Conservation (phyloP, 495 filamentous ascomycete species). For the Aspergillus campestris region DNA sequence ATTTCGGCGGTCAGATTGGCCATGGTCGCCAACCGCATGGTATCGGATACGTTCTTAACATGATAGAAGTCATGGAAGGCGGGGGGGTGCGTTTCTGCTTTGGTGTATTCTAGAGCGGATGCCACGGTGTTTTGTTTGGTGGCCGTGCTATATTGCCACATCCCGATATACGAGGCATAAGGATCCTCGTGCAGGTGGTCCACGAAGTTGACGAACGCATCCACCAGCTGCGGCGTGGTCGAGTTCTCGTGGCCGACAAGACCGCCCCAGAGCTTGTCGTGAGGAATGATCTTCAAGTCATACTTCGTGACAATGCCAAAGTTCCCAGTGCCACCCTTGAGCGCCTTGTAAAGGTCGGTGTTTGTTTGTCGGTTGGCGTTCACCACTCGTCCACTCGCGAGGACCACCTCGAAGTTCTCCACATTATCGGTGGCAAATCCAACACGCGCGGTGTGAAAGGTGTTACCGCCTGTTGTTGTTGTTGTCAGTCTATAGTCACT, state of each 20-base stretch:
- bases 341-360: constrained; percentile 42
- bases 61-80: constrained; percentile 9
- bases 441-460: constrained; percentile 31
- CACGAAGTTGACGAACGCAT: constrained; percentile 2
- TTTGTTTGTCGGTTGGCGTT: constrained; percentile 35
- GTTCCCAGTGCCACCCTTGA: constrained; percentile 48
- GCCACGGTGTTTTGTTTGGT: constrained; percentile 8
- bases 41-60: constrained; percentile 7
- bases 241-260: constrained; percentile 6
- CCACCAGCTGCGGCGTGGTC: background rate
- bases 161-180: constrained; percentile 7
- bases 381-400: constrained; percentile 39
- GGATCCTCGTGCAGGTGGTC: constrained; percentile 3
- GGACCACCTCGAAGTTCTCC: constrained; percentile 43
- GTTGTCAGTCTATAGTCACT: background rate
- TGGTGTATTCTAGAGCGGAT: constrained; percentile 13
- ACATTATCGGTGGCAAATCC: constrained; percentile 43
- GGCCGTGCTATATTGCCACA: constrained; percentile 12
- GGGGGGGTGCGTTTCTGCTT: constrained; percentile 7
- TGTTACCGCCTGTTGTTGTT: constrained; percentile 23
- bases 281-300: constrained; percentile 24
- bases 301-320: constrained; percentile 51
- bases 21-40: constrained; percentile 7
- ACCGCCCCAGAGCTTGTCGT: constrained; percentile 33
- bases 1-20: constrained; percentile 11